Base-by-base conservation (phyloP, 805 yeast species). In the Barnettozyma botsteinii region DNA sequence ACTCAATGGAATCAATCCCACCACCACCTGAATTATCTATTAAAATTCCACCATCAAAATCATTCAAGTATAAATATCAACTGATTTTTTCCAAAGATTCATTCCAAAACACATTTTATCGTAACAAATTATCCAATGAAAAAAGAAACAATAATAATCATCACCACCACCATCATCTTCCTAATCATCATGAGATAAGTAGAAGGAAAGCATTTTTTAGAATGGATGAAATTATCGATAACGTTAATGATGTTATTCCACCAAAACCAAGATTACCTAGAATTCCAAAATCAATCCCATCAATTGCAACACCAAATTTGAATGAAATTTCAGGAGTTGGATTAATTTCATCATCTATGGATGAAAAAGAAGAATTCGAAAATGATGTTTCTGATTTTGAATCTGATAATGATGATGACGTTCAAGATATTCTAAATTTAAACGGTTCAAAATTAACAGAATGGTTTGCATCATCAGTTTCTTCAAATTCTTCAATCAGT, bases 11-110 rank as follows among this genome's bases (percentile, higher is more conserved):
- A 13, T 42, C 58, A 5, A 40, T 60, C 2, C 62, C 62, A 6
- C 27, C 53, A 4, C 76, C 77, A 7, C 75, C 75, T 4, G 77
- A 73, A 44, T 52, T 77, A 27, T 56, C 61, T 32, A 58, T 55
- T 33, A 50, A 65, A 7, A 66, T 72, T 0, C 76, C 79, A 3
- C 73, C 69, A 21, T 57, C 72, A 9, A 54, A 62, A 22, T 52
- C 73, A 29, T 77, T 75, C n/a, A 48, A 62, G 19, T 70, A 61
- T 52, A 70, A 61, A 48, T 73, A 72, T 52, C 75, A 72, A 28
- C 52, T 75, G 27, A 60, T 65, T 4, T 52, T 67, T 40, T 70
- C 71, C 40, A 69, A 67, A 37, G 70, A 66, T 12, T 49, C 70
- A 5, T 51, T 65, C 15, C 64, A 66, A 31, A 62, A 56, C 15